Percentiles rank a stretch among this genome's conserved stretches.
phyloP scores from a whole-genome alignment of 352 stramenopile genomes.

The Phytophthora pluvialis region DNA sequence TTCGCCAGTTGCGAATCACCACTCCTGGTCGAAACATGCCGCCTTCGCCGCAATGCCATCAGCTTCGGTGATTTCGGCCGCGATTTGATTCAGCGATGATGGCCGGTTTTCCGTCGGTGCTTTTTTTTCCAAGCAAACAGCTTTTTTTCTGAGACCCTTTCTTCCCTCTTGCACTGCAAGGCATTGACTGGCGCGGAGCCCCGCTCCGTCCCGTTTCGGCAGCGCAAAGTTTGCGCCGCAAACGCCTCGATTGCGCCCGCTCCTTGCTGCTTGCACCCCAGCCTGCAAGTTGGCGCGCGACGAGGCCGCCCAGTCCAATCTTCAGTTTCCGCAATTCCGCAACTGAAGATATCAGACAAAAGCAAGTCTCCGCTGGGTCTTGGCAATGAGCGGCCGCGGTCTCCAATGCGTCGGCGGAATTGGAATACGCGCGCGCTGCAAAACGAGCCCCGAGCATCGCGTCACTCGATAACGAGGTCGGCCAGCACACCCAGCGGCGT shows the following conservation, averaged over 20 bases:
- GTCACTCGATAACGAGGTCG: slow-evolving; percentile 9
- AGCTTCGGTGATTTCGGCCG: not conserved
- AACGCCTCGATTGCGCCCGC: slow-evolving; percentile 28
- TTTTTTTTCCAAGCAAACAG: slow-evolving; percentile 32
- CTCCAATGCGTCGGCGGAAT: not conserved
- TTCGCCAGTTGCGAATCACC: too few relatives aligned
- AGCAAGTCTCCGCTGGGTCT: slow-evolving; percentile 19
- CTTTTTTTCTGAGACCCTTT: slow-evolving; percentile 19
- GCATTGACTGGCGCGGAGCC: slow-evolving; percentile 22
- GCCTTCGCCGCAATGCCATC: slow-evolving; percentile 21
- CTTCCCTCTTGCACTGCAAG: slow-evolving; percentile 8
- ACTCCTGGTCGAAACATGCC: too few relatives aligned
- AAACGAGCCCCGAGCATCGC: slow-evolving; percentile 14
- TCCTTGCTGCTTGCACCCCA: slow-evolving; percentile 23
- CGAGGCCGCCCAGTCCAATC: slow-evolving; percentile 28
- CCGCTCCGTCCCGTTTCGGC: slow-evolving; percentile 6
- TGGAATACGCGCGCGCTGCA: slow-evolving; percentile 10
- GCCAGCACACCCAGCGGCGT: slow-evolving; percentile 13
- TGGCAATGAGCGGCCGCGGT: not conserved
- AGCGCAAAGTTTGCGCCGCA: slow-evolving; percentile 3
- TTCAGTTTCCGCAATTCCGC: slow-evolving; percentile 34
- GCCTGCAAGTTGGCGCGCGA: slow-evolving; percentile 31
- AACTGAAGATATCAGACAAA: slow-evolving; percentile 28
- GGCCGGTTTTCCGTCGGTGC: slow-evolving; percentile 19
- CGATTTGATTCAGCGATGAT: slow-evolving; percentile 22